A percentile compares a stretch with the other conserved stretches of the same genome.
Conservation (phyloP, 164 flowering plant species). For the Magnolia kwangsiensis region DNA sequence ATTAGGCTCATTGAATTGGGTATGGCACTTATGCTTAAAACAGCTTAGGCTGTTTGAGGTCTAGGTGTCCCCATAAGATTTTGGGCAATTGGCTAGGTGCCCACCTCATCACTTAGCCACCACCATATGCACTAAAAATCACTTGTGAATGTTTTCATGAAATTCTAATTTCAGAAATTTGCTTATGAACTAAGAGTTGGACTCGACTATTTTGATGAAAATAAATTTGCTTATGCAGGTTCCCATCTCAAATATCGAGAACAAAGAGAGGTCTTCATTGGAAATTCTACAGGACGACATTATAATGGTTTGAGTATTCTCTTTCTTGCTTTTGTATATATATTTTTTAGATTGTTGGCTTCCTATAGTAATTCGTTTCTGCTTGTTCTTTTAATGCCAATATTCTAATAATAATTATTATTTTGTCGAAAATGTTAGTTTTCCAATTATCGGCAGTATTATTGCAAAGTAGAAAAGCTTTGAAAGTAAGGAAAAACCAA, state of each 20-base stretch:
- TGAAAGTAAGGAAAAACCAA: too few relatives aligned
- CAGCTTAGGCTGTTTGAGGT: background rate
- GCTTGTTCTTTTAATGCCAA: background rate
- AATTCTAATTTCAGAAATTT: background rate
- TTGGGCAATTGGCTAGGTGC: background rate
- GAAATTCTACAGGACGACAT: constrained; percentile 60
- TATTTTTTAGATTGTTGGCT: constrained; percentile 2
- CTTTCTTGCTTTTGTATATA: background rate
- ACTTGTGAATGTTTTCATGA: background rate
- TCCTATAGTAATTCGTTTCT: background rate
- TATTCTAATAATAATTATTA: too few relatives aligned
- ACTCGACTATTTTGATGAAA: background rate
- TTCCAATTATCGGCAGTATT: background rate
- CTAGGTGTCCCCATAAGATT: background rate
- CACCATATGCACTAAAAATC: background rate
- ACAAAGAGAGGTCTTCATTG: constrained; percentile 56
- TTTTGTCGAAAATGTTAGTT: background rate
- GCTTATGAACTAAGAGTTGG: constrained; percentile 15
- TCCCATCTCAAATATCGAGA: constrained; percentile 58
- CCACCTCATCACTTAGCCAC: background rate
- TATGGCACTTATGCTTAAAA: too few relatives aligned
- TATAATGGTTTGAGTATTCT: constrained; percentile 40
- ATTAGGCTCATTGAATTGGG: too few relatives aligned
- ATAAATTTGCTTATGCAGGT: constrained; percentile 37
- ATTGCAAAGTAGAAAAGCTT: background rate